A percentile compares a stretch with the other conserved stretches of the same genome.
Conservation (phyloP, 331 rosid species). For the Phaseolus coccineus region DNA sequence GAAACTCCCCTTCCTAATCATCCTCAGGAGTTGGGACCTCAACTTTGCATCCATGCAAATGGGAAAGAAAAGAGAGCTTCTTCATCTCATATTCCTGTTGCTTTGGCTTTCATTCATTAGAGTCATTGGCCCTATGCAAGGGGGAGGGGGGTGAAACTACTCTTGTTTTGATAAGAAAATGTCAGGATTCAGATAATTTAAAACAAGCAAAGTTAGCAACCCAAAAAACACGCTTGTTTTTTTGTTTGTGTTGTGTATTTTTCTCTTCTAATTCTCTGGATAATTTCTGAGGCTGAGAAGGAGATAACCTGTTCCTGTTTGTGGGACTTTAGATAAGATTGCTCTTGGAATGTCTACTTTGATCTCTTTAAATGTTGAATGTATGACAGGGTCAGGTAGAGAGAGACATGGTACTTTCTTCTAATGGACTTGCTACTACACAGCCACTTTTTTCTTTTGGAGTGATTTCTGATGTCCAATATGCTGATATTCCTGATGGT, state of each 20-base stretch:
- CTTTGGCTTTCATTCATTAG: neutral
- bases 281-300: constrained; percentile 19
- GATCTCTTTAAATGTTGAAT: constrained; percentile 39
- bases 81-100: neutral
- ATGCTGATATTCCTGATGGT: constrained; percentile 88
- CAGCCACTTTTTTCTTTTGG: constrained; percentile 80
- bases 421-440: constrained; percentile 39
- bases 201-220: neutral
- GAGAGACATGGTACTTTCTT: constrained; percentile 57
- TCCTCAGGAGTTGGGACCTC: too few relatives aligned
- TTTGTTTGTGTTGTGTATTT: constrained; percentile 8
- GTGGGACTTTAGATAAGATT: constrained; percentile 19
- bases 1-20: neutral
- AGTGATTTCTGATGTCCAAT: constrained; percentile 83
- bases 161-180: constrained; percentile 14
- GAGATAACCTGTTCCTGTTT: constrained; percentile 3
- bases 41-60: neutral
- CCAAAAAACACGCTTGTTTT: neutral
- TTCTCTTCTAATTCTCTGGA: constrained; percentile 16
- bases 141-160: neutral
- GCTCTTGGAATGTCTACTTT: constrained; percentile 27
- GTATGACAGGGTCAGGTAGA: constrained; percentile 49
- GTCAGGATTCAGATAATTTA: neutral
- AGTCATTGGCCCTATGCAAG: neutral
- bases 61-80: neutral